Conservation (phyloP, 1,284 basidiomycete genomes). For the Leccinum pachyderme region DNA sequence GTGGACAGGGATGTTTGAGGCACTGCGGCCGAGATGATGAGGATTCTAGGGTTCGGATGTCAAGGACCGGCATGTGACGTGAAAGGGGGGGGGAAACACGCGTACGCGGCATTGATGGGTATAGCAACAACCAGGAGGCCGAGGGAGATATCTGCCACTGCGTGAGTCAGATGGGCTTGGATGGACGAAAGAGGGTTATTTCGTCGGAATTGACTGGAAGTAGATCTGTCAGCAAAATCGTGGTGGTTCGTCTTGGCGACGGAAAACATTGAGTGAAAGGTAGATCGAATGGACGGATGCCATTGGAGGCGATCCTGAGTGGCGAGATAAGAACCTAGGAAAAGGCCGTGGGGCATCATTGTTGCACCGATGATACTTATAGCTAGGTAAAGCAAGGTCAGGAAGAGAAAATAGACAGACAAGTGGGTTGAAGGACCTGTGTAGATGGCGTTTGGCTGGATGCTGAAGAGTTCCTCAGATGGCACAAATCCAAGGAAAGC, state of each 20-base stretch:
- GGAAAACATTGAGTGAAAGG: slow-evolving; percentile 21
- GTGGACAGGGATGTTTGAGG: slow-evolving; percentile 44
- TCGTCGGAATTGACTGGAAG: slow-evolving; percentile 38
- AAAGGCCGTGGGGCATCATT: slow-evolving; percentile 76
- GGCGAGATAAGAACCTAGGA: slow-evolving; percentile 73
- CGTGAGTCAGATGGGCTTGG: slow-evolving; percentile 61
- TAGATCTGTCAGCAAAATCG: slow-evolving; percentile 32
- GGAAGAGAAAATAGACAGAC: not conserved
- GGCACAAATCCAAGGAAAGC: slow-evolving; percentile 80
- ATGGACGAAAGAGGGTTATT: slow-evolving; percentile 61
- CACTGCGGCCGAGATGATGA: slow-evolving; percentile 55
- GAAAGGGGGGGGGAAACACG: not conserved
- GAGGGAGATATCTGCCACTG: slow-evolving; percentile 52
- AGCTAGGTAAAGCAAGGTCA: slow-evolving; percentile 38
- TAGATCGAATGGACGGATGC: slow-evolving; percentile 1
- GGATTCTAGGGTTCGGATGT: slow-evolving; percentile 39
- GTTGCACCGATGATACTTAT: slow-evolving; percentile 69
- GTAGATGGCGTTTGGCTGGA: slow-evolving; percentile 61
- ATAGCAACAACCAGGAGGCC: slow-evolving; percentile 66
- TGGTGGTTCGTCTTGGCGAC: slow-evolving; percentile 37
- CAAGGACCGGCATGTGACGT: not conserved
- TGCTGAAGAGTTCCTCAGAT: slow-evolving; percentile 49
- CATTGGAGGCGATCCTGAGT: slow-evolving; percentile 56
- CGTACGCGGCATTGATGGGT: slow-evolving; percentile 65
- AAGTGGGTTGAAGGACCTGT: slow-evolving; percentile 44